Evolutionary conservation across 2,329 filamentous ascomycete genomes (phyloP), one percentile per base, ranked within the genome.

Genomic region (Stromatinia cepivora): DNA sequence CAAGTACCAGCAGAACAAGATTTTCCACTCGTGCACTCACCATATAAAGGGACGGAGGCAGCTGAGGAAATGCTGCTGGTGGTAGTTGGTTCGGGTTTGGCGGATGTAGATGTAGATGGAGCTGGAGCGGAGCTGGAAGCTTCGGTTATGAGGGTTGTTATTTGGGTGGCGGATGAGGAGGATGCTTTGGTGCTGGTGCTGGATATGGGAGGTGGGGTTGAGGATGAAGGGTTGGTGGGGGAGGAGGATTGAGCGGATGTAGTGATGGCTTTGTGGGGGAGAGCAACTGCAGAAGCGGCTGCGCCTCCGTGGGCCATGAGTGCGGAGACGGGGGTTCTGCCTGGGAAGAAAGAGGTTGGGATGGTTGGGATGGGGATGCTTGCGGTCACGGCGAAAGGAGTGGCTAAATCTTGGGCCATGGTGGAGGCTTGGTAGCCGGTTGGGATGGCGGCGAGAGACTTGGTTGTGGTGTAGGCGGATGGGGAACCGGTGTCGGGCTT

Each of bases 291-390:
- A 45, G 25, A 15, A n/a, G 48, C 28, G 25, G 36, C 17, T 15
- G 20, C 31, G 13, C 65, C 56, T 20, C 56, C 56, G 15, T 62
- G 61, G 42, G 5, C 54, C 66, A 67, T 62, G 45, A 67, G 46
- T 11, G 66, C 66, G 10, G 56, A 46, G n/a, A 45, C 67, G 9
- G 74, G 73, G 8, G 70, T 72, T 22, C 66, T 68, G 31, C 73
- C 74, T 42, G 74, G 75, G 62, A 69, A 76, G 70, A 74, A 76
- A 20, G 70, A 74, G 2, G 74, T 73, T n/a, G 73, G 73, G 28
- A 76, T 70, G 4, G 74, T 28, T 7, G 74, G 74, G 42, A 76
- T 75, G 15, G 73, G 70, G 53, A 76, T 75, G 36, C 61, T 71
- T 22, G 53, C 69, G 9, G 66, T 73, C 17, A 74, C 53, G n/a